Evolutionary conservation across 2,329 filamentous ascomycete species (phyloP), one percentile per base, ranked within the genome.

Genomic region (Xylariales sp.): DNA sequence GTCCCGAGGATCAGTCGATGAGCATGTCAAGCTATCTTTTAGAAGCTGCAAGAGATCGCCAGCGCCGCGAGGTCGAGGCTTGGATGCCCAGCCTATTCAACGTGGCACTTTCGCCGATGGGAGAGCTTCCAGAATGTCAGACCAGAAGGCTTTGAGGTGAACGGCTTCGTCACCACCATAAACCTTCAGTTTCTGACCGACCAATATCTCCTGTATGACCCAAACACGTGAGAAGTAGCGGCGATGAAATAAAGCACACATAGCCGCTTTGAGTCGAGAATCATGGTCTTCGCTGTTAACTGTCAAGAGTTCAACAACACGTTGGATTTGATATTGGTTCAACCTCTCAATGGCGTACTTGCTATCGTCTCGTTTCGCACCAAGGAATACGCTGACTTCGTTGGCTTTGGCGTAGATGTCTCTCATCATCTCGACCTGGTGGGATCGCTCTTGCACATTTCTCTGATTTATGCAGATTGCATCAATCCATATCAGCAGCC

Each of bases 271-370:
- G n/a, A n/a, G n/a, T n/a, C n/a, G n/a, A n/a, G n/a, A n/a, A n/a
- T n/a, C n/a, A n/a, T n/a, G n/a, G n/a, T n/a, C n/a, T n/a, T n/a
- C n/a, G n/a, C n/a, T n/a, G n/a, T n/a, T n/a, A n/a, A n/a, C n/a
- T n/a, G n/a, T 9, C 35, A 51, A 46, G n/a, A n/a, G 8, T 27
- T 27, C 24, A 27, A 8, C 8, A n/a, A 8, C 24, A 27, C 8
- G 24, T n/a, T 8, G 24, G 24, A 8, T 27, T n/a, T 27, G 24
- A 27, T 27, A 8, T 8, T n/a, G 24, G 24, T n/a, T 27, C 24
- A 27, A 27, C 8, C 7, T 27, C 7, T 8, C 7, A n/a, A n/a
- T n/a, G n/a, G 24, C 24, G 36, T n/a, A 37, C 24, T 5, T 25
- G 19, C 12, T 33, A 28, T 24, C 29, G 38, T 2, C 22, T 5